A percentile compares a stretch with the other conserved stretches of the same genome.
Evolutionary conservation across 805 yeast species (phyloP).

Genomic region (Scheffersomyces coipomensis): DNA sequence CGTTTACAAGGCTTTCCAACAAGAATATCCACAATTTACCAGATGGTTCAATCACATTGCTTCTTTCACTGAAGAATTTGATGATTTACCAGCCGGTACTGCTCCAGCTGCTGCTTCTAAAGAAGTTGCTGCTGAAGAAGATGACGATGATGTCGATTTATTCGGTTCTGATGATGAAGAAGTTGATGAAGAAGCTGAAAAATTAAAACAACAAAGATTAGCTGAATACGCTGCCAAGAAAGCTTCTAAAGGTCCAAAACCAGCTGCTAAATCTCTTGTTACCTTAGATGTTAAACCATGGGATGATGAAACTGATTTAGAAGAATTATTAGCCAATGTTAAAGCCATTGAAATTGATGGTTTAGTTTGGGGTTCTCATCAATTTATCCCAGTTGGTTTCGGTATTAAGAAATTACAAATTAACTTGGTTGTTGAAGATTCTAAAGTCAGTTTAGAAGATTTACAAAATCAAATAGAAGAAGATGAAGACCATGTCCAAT

Average conservation of each 20-base stretch:
- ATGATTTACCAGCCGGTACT: conserved; percentile 74
- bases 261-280: conserved; percentile 97
- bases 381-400: conserved; percentile 95
- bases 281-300: conserved; percentile 99
- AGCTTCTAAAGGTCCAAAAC: conserved; percentile 95
- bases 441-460: conserved; percentile 88
- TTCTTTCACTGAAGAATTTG: conserved; percentile 84
- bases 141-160: conserved; percentile 88
- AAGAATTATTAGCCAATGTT: conserved; percentile 81
- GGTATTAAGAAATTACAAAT: conserved; percentile 99
- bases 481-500: conserved; percentile 99
- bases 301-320: conserved; percentile 99
- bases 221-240: conserved; percentile 98
- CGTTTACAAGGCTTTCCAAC: conserved; percentile 91
- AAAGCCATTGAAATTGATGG: conserved; percentile 88
- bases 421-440: conserved; percentile 98
- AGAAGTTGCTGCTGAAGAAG: conserved; percentile 71
- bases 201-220: conserved; percentile 93
- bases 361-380: conserved; percentile 97
- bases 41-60: conserved; percentile 99
- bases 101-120: conserved; percentile 60
- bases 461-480: conserved; percentile 77
- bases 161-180: conserved; percentile 94
- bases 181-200: conserved; percentile 96
- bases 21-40: conserved; percentile 87